These are phyloP conservation scores for Globisporangium orthogonon DNA, from an alignment of 352 stramenopile genomes.

Conservation along the genomic window DNA sequence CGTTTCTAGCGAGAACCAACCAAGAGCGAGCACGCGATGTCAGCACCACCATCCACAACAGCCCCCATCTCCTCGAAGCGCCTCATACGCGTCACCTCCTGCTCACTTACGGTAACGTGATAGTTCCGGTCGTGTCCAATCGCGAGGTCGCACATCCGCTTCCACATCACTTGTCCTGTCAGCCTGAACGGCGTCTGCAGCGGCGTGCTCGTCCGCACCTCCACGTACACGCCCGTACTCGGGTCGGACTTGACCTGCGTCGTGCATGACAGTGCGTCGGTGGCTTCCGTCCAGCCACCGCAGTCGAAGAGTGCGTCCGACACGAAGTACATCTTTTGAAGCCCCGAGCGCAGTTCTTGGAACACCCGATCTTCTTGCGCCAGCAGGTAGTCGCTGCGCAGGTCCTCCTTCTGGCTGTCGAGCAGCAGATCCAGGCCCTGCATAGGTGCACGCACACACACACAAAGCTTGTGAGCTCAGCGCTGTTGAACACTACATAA, in stretches of 20 bases:
- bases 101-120: background rate
- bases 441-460: background rate
- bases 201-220: slow-evolving; percentile 2
- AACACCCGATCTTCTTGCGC: slow-evolving; percentile 7
- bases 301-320: slow-evolving; percentile 7
- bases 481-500: background rate
- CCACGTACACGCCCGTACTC: slow-evolving; percentile 1
- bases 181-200: slow-evolving; percentile 8
- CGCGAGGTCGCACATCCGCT: slow-evolving; percentile 6
- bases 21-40: background rate
- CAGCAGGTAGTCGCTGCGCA: slow-evolving; percentile 4
- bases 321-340: slow-evolving; percentile 7
- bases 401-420: background rate
- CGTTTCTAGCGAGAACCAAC: background rate
- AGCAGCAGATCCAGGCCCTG: slow-evolving; percentile 2
- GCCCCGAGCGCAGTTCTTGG: background rate
- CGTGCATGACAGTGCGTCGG: background rate
- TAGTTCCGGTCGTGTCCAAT: slow-evolving; percentile 15
- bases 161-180: slow-evolving; percentile 1
- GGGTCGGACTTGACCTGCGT: slow-evolving; percentile 6
- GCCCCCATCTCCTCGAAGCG: too few relatives aligned
- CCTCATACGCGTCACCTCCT: too few relatives aligned
- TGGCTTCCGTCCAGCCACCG: background rate
- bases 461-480: slow-evolving; percentile 1
- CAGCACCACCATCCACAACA: background rate